Base-by-base conservation (phyloP, 495 filamentous ascomycete species). In the Hamigera avellanea region DNA sequence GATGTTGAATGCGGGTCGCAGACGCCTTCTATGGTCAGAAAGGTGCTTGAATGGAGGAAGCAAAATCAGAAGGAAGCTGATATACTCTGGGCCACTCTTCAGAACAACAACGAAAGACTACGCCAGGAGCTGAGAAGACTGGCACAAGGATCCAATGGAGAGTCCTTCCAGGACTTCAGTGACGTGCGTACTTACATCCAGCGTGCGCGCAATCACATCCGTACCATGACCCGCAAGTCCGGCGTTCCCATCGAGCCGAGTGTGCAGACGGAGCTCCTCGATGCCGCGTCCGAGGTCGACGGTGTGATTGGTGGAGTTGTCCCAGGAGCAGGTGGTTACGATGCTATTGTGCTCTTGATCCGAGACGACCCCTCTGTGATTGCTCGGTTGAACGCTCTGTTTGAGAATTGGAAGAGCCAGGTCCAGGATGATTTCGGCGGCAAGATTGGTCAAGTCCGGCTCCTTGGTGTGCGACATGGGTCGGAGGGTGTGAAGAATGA, bases 1-100 rank as follows among this genome's bases (percentile, higher is more conserved):
- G 91, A 98, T 52, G 91, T 98, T 12, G 82, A 93, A 54, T 94
- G 91, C 48, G 91, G 91, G 30, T 84, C 78, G n/a, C 69, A 89
- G 53, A 94, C 89, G 9, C 87, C 89, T 0, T 77, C 86, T 5
- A 94, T 98, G 89, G 91, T 94, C 16, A 93, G 84, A 66, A 73
- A 81, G 52, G 82, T 98, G 12, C 66, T 95, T 3, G 69, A 69
- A 30, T 98, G 91, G 91, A 69, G 81, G 41, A 77, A 77, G 27
- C 57, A 70, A 27, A 77, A 88, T 21, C 62, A 64, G 9, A 61
- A 68, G n/a, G 77, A 72, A 14, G 81, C 89, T 8, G 72, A 75
- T 38, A 45, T 52, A 37, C 57, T 89, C 5, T 95, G 86, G 84
- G 64, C 67, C 27, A 65, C 67, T 17, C 52, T 98, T 33, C 86